Evolutionary conservation across 2,329 filamentous ascomycete species (phyloP).

Genomic region (Apiospora phragmitis): DNA sequence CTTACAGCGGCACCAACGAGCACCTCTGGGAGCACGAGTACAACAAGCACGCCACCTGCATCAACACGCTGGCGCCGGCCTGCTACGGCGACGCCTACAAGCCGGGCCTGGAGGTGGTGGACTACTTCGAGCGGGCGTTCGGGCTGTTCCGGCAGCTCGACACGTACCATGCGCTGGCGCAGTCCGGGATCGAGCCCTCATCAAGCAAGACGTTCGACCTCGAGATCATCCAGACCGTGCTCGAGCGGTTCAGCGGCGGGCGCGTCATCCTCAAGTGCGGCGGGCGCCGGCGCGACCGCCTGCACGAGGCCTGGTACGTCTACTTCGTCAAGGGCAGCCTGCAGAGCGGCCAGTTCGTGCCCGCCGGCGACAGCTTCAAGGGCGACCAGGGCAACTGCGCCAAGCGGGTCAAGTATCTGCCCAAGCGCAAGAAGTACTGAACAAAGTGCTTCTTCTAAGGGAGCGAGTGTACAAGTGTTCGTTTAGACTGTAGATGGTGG

Average conservation of each 20-base stretch:
- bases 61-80: constrained; percentile 64
- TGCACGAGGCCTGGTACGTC: constrained; percentile 55
- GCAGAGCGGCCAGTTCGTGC: constrained; percentile 49
- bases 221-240: constrained; percentile 39
- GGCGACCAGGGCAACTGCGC: constrained; percentile 42
- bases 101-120: constrained; percentile 43
- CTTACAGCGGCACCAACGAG: constrained; percentile 37
- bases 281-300: constrained; percentile 35
- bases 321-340: constrained; percentile 54
- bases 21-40: constrained; percentile 70
- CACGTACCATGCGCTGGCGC: constrained; percentile 40
- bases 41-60: constrained; percentile 72
- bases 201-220: constrained; percentile 41
- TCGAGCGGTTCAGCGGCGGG: constrained; percentile 46
- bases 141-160: constrained; percentile 43
- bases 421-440: constrained; percentile 31
- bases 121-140: constrained; percentile 46
- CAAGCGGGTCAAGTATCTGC: constrained; percentile 39
- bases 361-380: constrained; percentile 38
- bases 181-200: constrained; percentile 38
- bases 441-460: background rate
- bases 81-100: constrained; percentile 61
- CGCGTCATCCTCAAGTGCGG: constrained; percentile 45
- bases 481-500: background rate
- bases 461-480: background rate